These are phyloP conservation scores for Brettanomyces bruxellensis DNA, from an alignment of 805 yeast species.

Conservation along the genomic window DNA sequence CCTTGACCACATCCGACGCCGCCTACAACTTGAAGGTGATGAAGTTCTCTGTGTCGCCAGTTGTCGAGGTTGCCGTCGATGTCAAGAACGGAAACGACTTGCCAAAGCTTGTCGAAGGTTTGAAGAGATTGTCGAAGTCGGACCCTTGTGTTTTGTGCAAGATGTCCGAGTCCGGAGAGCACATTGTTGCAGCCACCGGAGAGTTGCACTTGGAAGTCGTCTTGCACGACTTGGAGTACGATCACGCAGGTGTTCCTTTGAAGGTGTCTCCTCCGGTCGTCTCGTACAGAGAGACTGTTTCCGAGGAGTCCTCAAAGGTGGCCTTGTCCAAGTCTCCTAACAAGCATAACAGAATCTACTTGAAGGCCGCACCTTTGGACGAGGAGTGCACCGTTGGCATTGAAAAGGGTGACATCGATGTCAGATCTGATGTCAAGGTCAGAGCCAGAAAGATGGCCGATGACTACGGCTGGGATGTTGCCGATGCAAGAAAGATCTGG, in stretches of 20 bases:
- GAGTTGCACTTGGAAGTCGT: slow-evolving; percentile 99
- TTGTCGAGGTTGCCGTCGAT: slow-evolving; percentile 99
- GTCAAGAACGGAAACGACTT: slow-evolving; percentile 99
- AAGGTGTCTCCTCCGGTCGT: slow-evolving; percentile 97
- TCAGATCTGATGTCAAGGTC: slow-evolving; percentile 97
- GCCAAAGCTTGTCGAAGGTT: slow-evolving; percentile 99
- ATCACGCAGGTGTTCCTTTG: slow-evolving; percentile 99
- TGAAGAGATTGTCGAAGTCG: slow-evolving; percentile 98
- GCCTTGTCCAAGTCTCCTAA: slow-evolving; percentile 99
- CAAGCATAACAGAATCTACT: slow-evolving; percentile 99
- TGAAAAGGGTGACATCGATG: slow-evolving; percentile 83
- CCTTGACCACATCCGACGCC: slow-evolving; percentile 91
- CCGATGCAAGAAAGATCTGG: slow-evolving; percentile 99
- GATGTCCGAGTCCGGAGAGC: slow-evolving; percentile 96
- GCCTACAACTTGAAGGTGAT: slow-evolving; percentile 99
- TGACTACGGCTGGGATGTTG: slow-evolving; percentile 98
- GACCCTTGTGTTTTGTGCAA: slow-evolving; percentile 94
- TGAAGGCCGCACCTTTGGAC: slow-evolving; percentile 91
- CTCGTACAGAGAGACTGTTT: slow-evolving; percentile 97
- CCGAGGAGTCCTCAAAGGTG: slow-evolving; percentile 84
- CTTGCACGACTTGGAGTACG: slow-evolving; percentile 90
- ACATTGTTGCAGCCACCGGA: slow-evolving; percentile 99
- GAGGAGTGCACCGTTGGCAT: slow-evolving; percentile 91
- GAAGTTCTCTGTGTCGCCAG: slow-evolving; percentile 99
- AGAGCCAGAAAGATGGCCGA: slow-evolving; percentile 99